These are phyloP conservation scores for Micractinium sp. DNA, from an alignment of 139 green algal genomes.

Conservation along the genomic window DNA sequence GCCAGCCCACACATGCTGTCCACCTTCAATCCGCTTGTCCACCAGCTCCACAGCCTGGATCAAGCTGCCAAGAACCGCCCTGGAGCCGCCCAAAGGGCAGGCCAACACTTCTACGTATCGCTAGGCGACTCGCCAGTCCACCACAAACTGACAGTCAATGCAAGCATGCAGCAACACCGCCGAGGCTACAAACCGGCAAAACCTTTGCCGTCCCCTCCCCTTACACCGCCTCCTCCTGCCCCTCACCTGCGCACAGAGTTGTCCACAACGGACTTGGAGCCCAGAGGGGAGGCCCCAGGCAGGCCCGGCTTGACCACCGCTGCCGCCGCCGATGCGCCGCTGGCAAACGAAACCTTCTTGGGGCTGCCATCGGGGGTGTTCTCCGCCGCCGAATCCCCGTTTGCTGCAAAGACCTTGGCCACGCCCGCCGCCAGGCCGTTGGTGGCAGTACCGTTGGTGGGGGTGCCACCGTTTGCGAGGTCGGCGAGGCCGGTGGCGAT, in stretches of 20 bases:
- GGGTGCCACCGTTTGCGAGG: neutral
- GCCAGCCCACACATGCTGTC: too few relatives aligned
- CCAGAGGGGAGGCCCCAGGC: neutral
- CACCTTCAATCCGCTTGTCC: too few relatives aligned
- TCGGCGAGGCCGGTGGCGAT: neutral
- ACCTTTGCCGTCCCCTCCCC: too few relatives aligned
- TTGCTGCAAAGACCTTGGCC: neutral
- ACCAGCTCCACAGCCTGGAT: too few relatives aligned
- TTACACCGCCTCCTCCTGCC: neutral
- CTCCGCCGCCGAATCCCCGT: neutral
- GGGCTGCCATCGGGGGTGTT: neutral
- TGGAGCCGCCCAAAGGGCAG: too few relatives aligned
- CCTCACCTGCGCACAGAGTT: conserved; percentile 12
- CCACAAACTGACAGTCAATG: too few relatives aligned
- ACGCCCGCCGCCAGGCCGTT: neutral
- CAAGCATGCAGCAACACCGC: too few relatives aligned
- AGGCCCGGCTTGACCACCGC: neutral
- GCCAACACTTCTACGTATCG: too few relatives aligned
- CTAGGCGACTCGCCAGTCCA: too few relatives aligned
- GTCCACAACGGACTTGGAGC: neutral
- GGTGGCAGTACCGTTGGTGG: neutral
- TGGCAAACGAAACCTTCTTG: neutral
- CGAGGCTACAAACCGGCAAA: too few relatives aligned
- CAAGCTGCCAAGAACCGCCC: too few relatives aligned
- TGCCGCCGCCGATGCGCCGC: neutral